Base-by-base conservation (phyloP, 345 rosid species). In the Theobroma cacao region DNA sequence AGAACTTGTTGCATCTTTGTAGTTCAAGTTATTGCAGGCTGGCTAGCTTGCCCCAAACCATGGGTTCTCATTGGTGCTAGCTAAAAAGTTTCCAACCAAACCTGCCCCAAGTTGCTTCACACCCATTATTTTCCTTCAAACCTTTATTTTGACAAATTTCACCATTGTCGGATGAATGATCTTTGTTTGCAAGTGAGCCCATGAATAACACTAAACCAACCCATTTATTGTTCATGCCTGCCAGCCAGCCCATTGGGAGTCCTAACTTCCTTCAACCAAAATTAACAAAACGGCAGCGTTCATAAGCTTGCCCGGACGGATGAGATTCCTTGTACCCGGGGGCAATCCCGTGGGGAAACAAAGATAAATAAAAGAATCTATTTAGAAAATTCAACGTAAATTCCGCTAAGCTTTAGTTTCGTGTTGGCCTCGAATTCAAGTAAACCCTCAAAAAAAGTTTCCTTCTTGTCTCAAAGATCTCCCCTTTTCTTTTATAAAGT, bases 341-440 rank as follows among this genome's bases (percentile, higher is more conserved):
- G 66, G 74, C 68, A 53, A 73, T 13, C 68, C 73, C 24, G 30
- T 22, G 31, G n/a, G 20, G 4, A 12, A 22, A 41, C 13, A 38
- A 7, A 1, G 1, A 24, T 15, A 12, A 45, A 26, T 31, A 11
- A 22, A n/a, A n/a, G 43, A 24, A 43, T 6, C 48, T 2, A 45
- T 50, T 13, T 13, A 10, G 24, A 34, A 66, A 72, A 31, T 55
- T n/a, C 75, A 7, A 52, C n/a, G n/a, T n/a, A n/a, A n/a, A 64
- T 18, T 52, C 26, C 18, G 30, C 28, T 5, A 28, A 48, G 24
- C 40, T 12, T 20, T 26, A 68, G 78, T 84, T 84, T 65, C 87
- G 88, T 81, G 86, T 81, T 52, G 75, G 76, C 14, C 56, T 82
- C 81, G 43, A 58, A 79, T 50, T 8, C 40, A 75, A 43, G 75